A percentile compares a stretch with the other conserved stretches of the same genome.
phyloP scores from a whole-genome alignment of 2,329 filamentous ascomycete species.

The Venturia nashicola region DNA sequence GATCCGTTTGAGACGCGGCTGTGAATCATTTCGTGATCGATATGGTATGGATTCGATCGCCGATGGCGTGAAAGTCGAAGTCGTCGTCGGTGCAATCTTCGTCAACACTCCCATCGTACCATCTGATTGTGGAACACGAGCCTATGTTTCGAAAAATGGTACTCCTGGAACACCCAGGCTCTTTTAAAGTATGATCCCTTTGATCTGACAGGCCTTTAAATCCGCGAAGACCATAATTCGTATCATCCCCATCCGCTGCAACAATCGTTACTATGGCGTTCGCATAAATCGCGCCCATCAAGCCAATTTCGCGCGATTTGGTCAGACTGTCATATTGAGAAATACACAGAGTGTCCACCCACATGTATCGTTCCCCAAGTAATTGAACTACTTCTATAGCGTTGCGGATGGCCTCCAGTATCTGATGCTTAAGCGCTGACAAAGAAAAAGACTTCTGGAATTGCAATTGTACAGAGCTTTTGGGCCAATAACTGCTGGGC shows the following conservation, averaged over 20 bases:
- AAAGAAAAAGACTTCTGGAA: neutral
- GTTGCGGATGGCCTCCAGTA: neutral
- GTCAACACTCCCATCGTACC: constrained; percentile 5
- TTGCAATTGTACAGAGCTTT: neutral
- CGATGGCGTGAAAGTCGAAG: neutral
- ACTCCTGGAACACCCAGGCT: constrained; percentile 3
- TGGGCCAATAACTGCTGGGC: no score
- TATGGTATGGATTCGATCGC: neutral
- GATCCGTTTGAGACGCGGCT: neutral
- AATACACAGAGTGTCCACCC: constrained; percentile 10
- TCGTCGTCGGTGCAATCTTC: neutral
- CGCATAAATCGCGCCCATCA: constrained; percentile 10
- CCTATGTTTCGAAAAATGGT: neutral
- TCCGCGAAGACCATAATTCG: neutral
- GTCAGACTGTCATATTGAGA: constrained; percentile 3
- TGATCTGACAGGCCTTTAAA: neutral
- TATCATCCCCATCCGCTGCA: constrained; percentile 4
- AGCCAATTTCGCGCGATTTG: neutral
- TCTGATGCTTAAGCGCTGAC: neutral
- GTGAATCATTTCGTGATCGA: constrained; percentile 6
- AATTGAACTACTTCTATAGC: neutral
- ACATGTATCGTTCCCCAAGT: constrained; percentile 8
- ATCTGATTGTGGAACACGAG: constrained; percentile 2
- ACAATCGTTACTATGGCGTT: constrained; percentile 10
- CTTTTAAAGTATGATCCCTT: neutral